These are phyloP conservation scores for Draba incana DNA, from an alignment of 345 rosid genomes.

Conservation along the genomic window DNA sequence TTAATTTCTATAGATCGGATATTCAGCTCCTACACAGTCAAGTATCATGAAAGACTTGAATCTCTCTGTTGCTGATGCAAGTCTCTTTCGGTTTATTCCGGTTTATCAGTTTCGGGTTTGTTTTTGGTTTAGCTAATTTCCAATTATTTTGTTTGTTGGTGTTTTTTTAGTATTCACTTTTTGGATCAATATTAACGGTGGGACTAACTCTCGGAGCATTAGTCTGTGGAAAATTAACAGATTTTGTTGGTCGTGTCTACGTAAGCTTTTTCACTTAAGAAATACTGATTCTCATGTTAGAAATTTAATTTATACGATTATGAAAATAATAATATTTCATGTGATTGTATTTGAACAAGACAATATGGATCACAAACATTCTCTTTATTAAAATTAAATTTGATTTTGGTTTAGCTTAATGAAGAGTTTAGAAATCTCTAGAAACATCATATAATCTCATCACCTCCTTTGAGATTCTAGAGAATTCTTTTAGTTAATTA, in stretches of 20 bases:
- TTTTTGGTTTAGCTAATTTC: not conserved
- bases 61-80: conserved; percentile 42
- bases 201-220: conserved; percentile 56
- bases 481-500: no score
- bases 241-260: conserved; percentile 52
- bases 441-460: no score
- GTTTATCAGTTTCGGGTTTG: not conserved
- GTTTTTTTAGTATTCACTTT: conserved; percentile 49
- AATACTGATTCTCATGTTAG: not conserved
- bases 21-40: conserved; percentile 43
- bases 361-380: conserved; percentile 54
- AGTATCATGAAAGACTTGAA: conserved; percentile 43
- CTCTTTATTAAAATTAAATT: no score
- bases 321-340: not conserved
- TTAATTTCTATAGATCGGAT: conserved; percentile 25
- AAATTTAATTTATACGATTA: not conserved
- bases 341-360: conserved; percentile 38
- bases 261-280: conserved; percentile 34
- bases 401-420: no score
- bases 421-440: no score
- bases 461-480: no score
- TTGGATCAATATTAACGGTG: conserved; percentile 57
- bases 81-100: conserved; percentile 25
- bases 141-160: not conserved
- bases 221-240: conserved; percentile 50